Evolutionary conservation across 2,329 filamentous ascomycete genomes (phyloP).

Genomic region (Neofusicoccum parvum): DNA sequence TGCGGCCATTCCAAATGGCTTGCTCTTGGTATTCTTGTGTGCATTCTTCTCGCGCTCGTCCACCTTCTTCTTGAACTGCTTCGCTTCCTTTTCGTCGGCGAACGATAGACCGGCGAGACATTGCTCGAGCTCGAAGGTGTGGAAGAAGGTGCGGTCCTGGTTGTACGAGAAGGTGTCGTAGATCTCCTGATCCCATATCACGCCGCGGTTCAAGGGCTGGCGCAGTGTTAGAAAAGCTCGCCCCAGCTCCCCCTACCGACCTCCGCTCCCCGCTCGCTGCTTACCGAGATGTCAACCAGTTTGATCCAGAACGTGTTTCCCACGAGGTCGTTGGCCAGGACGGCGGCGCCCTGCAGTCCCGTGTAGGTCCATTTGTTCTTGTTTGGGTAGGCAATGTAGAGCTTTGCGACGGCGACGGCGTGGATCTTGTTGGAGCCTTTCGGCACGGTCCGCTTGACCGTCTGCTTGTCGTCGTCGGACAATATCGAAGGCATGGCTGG

Average conservation of each 20-base stretch:
- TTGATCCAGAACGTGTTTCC: conserved; percentile 98
- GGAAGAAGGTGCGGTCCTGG: conserved; percentile 96
- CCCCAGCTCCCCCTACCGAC: neutral
- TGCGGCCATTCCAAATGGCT: conserved; percentile 64
- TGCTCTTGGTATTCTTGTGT: conserved; percentile 79
- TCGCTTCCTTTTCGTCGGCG: conserved; percentile 95
- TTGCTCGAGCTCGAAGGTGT: conserved; percentile 93
- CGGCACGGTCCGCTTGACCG: conserved; percentile 89
- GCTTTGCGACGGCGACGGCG: conserved; percentile 86
- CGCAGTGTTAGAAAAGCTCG: conserved; percentile 17
- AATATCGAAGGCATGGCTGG: conserved; percentile 65
- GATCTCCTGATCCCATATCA: conserved; percentile 97
- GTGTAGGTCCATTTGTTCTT: conserved; percentile 89
- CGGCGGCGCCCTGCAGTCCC: conserved; percentile 85
- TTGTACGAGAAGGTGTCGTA: conserved; percentile 95
- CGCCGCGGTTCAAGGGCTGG: conserved; percentile 75
- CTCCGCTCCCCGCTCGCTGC: conserved; percentile 39
- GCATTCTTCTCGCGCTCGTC: conserved; percentile 94
- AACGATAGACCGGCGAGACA: conserved; percentile 91
- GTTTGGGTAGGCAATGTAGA: conserved; percentile 92
- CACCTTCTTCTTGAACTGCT: conserved; percentile 96
- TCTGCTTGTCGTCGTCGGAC: conserved; percentile 92
- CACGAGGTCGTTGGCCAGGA: conserved; percentile 90
- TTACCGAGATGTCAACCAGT: conserved; percentile 91
- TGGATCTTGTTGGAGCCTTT: conserved; percentile 97